Percentiles rank a stretch among this genome's conserved stretches.
phyloP scores from a whole-genome alignment of 2,329 filamentous ascomycete species.

The Fusarium protoensiforme region DNA sequence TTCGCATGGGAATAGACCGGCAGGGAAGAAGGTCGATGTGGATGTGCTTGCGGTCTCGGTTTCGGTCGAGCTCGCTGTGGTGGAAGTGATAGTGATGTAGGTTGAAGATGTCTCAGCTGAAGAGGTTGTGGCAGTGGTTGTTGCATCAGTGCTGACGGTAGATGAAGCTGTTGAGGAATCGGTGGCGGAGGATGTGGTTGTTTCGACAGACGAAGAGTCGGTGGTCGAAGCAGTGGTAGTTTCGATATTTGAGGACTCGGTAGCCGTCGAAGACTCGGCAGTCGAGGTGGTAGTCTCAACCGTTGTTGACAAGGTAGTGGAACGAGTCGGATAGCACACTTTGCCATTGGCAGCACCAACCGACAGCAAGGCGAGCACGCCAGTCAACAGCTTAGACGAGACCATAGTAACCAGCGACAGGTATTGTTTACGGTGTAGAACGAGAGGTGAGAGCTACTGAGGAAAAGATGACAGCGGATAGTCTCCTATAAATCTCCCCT shows the following conservation, averaged over 20 bases:
- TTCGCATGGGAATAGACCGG: not conserved
- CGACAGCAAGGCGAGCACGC: not conserved
- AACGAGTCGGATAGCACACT: not conserved
- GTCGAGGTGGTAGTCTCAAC: not conserved
- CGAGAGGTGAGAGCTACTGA: not conserved
- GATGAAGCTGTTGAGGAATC: not conserved
- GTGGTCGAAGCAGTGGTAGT: not conserved
- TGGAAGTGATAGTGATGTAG: not conserved
- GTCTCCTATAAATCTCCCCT: not conserved
- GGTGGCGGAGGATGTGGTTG: not conserved
- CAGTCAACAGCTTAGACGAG: not conserved
- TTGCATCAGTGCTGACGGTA: not conserved
- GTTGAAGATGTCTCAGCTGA: not conserved
- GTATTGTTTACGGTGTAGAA: not conserved
- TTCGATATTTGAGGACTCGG: not conserved
- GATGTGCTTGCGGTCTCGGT: not conserved
- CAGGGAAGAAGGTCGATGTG: not conserved
- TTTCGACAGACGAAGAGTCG: not conserved
- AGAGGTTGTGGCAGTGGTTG: not conserved
- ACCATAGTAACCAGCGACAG: not conserved
- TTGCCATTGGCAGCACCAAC: not conserved
- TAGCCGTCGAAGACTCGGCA: not conserved
- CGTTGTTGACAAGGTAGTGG: not conserved
- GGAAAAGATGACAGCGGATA: not conserved
- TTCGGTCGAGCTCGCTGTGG: not conserved